Evolutionary conservation across 1,284 basidiomycete genomes (phyloP), one percentile per base, ranked within the genome.

Genomic region (Mycena citricolor): DNA sequence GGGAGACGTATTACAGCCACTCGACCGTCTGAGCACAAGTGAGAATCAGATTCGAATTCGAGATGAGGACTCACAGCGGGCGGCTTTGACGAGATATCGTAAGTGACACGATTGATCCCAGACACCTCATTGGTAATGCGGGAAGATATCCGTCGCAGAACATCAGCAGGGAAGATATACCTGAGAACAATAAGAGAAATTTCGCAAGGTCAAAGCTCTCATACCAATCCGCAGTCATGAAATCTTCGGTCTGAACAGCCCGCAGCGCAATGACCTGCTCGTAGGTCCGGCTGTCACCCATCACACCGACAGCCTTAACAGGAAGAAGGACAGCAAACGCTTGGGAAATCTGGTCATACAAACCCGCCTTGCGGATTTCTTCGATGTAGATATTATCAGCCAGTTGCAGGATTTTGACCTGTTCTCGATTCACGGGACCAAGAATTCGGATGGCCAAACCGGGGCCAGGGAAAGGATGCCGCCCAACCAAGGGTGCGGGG

Each of bases 391-490:
- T 99, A 58, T 71, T 79, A 66, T 99, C 97, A 2, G 95, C 97
- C 40, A 88, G 82, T 65, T 99, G 97, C n/a, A 97, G 75, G 54
- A 97, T 91, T 58, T 81, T 76, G 53, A 99, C 94, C 69, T 99
- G 97, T 30, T 89, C 88, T 37, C 88, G 83, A 16, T 85, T 97
- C 45, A 99, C 91, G 32, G 91, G 88, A 2, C 97, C 97, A 17
- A 99, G 79, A 55, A 99, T 99, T 31, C 97, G 92, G 62, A 99
- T 99, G n/a, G 97, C 95, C 33, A 99, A 84, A 42, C 95, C 97
- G 3, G 97, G 97, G 2, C 95, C 97, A 16, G 97, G 97, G 84
- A 99, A 99, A n/a, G 97, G 97, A 68, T 99, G 97, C 6, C 97
- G 83, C 54, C 93, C 90, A 22, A 99, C 95, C 32, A 99, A 81